Percentiles rank a stretch among this genome's conserved stretches.
Evolutionary conservation across 208 protist species (phyloP).

Genomic region (Trypanosoma brucei): DNA sequence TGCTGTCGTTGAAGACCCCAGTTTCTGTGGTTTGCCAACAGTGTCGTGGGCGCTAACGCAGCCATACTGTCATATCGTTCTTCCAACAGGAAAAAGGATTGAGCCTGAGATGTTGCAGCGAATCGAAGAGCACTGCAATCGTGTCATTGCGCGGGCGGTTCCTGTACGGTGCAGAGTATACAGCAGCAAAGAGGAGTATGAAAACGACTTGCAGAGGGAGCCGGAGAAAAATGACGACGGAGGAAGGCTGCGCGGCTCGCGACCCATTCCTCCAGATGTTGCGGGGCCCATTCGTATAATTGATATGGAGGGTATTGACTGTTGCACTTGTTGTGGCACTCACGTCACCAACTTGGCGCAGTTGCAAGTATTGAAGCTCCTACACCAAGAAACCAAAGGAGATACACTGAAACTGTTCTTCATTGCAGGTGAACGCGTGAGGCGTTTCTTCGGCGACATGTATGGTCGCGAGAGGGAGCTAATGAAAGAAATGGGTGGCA

Average conservation of each 20-base stretch:
- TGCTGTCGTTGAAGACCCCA: conserved; percentile 49
- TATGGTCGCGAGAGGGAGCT: conserved; percentile 61
- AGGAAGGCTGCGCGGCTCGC: conserved; percentile 21
- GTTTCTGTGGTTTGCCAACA: conserved; percentile 59
- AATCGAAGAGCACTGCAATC: conserved; percentile 66
- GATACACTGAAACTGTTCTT: conserved; percentile 78
- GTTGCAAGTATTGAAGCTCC: conserved; percentile 67
- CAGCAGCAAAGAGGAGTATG: conserved; percentile 38
- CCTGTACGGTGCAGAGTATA: conserved; percentile 53
- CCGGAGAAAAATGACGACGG: conserved; percentile 1
- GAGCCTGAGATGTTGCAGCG: conserved; percentile 34
- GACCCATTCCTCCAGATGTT: conserved; percentile 71
- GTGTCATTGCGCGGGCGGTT: conserved; percentile 35
- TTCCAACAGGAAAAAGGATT: conserved; percentile 59
- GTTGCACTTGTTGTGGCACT: conserved; percentile 85
- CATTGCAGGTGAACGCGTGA: conserved; percentile 60
- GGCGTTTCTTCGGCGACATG: conserved; percentile 44
- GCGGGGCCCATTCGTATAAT: conserved; percentile 76
- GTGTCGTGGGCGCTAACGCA: conserved; percentile 79
- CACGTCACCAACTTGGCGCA: conserved; percentile 64
- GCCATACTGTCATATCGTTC: conserved; percentile 64
- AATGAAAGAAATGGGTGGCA: conserved; percentile 57
- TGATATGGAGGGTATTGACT: conserved; percentile 55
- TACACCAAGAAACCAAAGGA: conserved; percentile 80
- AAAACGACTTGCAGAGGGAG: conserved; percentile 11